Conservation (phyloP, 2,329 filamentous ascomycete species). For the Elsinoe necatrix region DNA sequence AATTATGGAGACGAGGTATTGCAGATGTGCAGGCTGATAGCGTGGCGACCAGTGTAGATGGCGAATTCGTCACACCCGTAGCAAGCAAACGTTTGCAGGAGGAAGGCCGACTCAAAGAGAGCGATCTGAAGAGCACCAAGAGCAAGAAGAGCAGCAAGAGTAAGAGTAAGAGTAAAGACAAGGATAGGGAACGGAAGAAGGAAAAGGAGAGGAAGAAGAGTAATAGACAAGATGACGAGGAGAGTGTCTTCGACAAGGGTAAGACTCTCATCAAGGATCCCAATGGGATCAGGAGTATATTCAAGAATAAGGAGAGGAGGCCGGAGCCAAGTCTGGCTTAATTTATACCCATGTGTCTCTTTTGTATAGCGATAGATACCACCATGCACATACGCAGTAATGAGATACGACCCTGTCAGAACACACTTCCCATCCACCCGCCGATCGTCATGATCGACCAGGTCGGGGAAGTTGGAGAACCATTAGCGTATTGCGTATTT, state of each 20-base stretch:
- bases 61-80: slow-evolving; percentile 55
- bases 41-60: slow-evolving; percentile 53
- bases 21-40: slow-evolving; percentile 48
- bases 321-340: slow-evolving; percentile 12
- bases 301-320: slow-evolving; percentile 22
- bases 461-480: background rate
- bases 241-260: slow-evolving; percentile 16
- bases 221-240: slow-evolving; percentile 11
- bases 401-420: background rate
- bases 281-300: slow-evolving; percentile 36
- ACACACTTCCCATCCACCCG: background rate
- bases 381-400: background rate
- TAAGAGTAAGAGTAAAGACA: slow-evolving; percentile 28
- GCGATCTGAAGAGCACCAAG: slow-evolving; percentile 36
- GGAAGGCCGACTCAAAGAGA: slow-evolving; percentile 40
- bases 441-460: slow-evolving; percentile 6
- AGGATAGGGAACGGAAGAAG: slow-evolving; percentile 19
- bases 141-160: slow-evolving; percentile 22
- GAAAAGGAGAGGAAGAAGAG: slow-evolving; percentile 18
- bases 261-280: slow-evolving; percentile 34
- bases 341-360: background rate
- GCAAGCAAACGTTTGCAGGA: slow-evolving; percentile 41
- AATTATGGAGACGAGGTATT: slow-evolving; percentile 56
- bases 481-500: background rate
- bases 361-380: background rate